phyloP scores from a whole-genome alignment of 768 basidiomycete genomes.

The Cystobasidium onofrii region DNA sequence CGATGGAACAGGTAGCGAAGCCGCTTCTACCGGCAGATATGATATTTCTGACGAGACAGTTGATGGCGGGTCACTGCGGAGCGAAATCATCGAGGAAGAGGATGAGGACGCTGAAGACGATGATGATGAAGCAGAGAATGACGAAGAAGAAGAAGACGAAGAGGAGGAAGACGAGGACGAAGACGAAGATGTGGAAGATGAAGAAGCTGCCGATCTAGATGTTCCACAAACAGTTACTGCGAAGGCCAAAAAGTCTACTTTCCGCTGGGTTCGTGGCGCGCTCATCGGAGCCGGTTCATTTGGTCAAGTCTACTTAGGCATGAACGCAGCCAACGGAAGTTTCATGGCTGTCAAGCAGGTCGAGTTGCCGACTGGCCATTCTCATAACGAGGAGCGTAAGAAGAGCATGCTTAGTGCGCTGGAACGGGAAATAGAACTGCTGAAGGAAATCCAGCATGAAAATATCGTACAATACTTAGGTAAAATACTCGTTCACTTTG shows the following conservation, averaged over 20 bases:
- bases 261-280: conserved; percentile 97
- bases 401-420: conserved; percentile 68
- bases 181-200: conserved; percentile 52
- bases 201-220: conserved; percentile 52
- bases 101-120: conserved; percentile 60
- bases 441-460: conserved; percentile 95
- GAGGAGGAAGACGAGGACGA: conserved; percentile 51
- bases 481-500: conserved; percentile 48
- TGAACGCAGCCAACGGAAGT: conserved; percentile 91
- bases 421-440: conserved; percentile 87
- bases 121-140: conserved; percentile 43
- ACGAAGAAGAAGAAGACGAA: conserved; percentile 45
- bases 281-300: conserved; percentile 95
- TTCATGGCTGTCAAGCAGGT: conserved; percentile 99
- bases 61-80: conserved; percentile 48
- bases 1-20: conserved; percentile 13
- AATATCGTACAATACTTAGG: conserved; percentile 98
- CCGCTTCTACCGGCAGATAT: background rate
- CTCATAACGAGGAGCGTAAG: conserved; percentile 56
- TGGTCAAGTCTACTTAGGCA: conserved; percentile 61
- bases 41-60: background rate
- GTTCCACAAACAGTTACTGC: conserved; percentile 73
- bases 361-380: conserved; percentile 65
- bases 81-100: conserved; percentile 61
- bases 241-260: conserved; percentile 93